Evolutionary conservation across 345 rosid genomes (phyloP).

Genomic region (Mangifera indica): DNA sequence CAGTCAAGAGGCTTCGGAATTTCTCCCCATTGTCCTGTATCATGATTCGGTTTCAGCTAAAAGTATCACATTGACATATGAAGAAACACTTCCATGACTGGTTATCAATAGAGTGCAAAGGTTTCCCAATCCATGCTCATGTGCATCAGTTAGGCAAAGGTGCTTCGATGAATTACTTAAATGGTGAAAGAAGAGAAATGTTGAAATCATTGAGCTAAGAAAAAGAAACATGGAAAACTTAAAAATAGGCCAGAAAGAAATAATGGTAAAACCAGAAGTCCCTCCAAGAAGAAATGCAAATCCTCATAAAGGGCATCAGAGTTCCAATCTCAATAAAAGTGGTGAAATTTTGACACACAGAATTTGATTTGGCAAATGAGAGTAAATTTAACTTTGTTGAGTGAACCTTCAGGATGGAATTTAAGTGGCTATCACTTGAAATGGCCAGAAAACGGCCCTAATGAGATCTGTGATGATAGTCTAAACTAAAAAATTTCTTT

Average conservation of each 20-base stretch:
- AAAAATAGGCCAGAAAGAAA: not conserved
- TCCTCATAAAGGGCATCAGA: not conserved
- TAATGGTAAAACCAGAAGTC: not conserved
- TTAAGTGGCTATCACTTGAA: not conserved
- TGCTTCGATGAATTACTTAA: not conserved
- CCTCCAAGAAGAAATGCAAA: not conserved
- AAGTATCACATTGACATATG: not conserved
- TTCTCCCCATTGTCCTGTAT: slow-evolving; percentile 86
- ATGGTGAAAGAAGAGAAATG: not conserved
- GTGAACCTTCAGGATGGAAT: not conserved
- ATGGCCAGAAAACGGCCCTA: not conserved
- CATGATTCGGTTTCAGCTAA: slow-evolving; percentile 3
- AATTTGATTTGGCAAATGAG: not conserved
- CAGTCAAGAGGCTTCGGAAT: slow-evolving; percentile 65
- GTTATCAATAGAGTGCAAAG: not conserved
- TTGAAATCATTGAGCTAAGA: no score
- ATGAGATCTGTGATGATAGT: no score
- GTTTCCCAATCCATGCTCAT: not conserved
- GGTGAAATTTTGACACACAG: not conserved
- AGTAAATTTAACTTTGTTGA: not conserved
- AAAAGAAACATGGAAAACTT: not conserved
- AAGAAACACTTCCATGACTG: not conserved
- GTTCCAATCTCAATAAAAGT: not conserved
- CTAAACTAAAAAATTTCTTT: no score
- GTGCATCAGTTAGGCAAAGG: not conserved